Evolutionary conservation across 2,329 filamentous ascomycete genomes (phyloP), one percentile per base, ranked within the genome.

Genomic region (Penicillium decumbens): DNA sequence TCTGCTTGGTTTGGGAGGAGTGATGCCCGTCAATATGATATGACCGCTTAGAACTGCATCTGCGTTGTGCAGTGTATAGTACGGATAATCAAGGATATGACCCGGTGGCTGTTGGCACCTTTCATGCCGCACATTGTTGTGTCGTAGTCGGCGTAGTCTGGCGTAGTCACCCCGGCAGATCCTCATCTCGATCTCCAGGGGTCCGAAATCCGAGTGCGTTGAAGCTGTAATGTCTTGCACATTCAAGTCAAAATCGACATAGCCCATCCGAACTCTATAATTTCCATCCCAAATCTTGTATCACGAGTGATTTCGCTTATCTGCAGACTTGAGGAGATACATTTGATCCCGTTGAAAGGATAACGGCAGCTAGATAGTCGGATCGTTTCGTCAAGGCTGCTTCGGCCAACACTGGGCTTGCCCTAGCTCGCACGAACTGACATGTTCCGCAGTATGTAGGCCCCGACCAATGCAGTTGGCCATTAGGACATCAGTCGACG

Each of bases 51-150:
- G 58, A 63, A 51, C 55, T 60, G 53, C 56, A 46, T 51, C 45
- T 53, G 33, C 33, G 15, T 55, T 2, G 53, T 41, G 53, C 57
- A 57, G 57, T 65, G 61, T 66, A 64, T 56, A 62, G 52, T 63
- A 62, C 45, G 56, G 57, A 50, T 59, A 58, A 57, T 55, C 41
- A 51, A 47, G 28, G 47, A 39, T 42, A 53, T 48, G 49, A 49
- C 45, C 40, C 25, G 43, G 43, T 39, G 40, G 45, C 41, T 37
- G 20, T 48, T 41, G 29, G 43, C 28, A 27, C 29, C 35, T 45
- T 37, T 32, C 41, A 25, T 24, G 29, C 30, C 45, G 30, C 18
- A 27, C 24, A 39, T 40, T 33, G n/a, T 12, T 18, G 45, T 50
- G 43, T 10, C 25, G 9, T 48, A 27, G 23, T 23, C 29, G 18